These are phyloP conservation scores for Colletotrichum eleusines DNA, from an alignment of 2,329 filamentous ascomycete species.

Conservation along the genomic window DNA sequence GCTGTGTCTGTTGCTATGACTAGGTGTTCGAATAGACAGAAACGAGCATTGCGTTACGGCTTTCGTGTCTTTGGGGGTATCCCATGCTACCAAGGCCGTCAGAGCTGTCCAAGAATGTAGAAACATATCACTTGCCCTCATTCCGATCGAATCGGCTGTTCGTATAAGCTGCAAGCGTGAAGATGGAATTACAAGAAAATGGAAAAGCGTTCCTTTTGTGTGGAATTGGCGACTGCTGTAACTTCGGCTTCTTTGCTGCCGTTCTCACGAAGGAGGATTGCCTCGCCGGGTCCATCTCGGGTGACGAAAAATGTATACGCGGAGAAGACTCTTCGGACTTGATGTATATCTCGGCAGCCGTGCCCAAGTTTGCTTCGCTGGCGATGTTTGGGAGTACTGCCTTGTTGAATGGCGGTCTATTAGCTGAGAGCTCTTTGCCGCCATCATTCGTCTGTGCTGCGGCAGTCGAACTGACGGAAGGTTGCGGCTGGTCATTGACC, in stretches of 20 bases:
- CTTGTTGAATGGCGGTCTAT: background rate
- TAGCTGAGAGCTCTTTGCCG: background rate
- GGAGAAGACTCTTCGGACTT: slow-evolving; percentile 5
- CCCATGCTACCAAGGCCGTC: slow-evolving; percentile 3
- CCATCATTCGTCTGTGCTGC: background rate
- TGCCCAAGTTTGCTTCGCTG: too few relatives aligned
- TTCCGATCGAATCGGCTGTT: slow-evolving; percentile 9
- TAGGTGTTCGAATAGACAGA: background rate
- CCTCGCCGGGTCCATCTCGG: too few relatives aligned
- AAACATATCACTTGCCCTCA: background rate
- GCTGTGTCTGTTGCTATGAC: background rate
- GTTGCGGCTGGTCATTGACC: background rate
- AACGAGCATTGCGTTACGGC: background rate
- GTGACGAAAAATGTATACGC: background rate
- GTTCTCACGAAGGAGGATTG: too few relatives aligned
- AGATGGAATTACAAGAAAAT: background rate
- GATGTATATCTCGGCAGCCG: background rate
- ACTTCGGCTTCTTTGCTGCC: too few relatives aligned
- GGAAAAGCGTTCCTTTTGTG: background rate
- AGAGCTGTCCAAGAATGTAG: background rate
- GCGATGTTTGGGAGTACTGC: background rate
- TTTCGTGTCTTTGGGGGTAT: background rate
- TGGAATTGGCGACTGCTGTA: background rate
- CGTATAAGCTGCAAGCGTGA: background rate
- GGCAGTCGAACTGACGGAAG: background rate